A percentile compares a stretch with the other conserved stretches of the same genome.
These are phyloP conservation scores for Zygoascus flipseniorum DNA, from an alignment of 805 yeast genomes.

Conservation along the genomic window DNA sequence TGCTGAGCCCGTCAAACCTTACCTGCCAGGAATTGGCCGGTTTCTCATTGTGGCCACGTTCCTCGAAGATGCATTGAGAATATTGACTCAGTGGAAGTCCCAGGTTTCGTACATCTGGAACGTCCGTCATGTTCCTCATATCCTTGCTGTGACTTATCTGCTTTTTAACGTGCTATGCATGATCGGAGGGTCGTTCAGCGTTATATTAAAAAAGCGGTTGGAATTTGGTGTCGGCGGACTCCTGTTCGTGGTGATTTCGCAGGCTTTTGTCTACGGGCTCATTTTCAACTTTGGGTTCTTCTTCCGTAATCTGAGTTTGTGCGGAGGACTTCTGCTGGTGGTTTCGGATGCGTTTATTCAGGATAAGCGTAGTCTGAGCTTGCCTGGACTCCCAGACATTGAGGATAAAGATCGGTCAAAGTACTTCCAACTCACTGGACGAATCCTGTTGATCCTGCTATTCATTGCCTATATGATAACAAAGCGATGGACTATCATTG, in stretches of 20 bases:
- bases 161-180: slow-evolving; percentile 55
- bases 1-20: slow-evolving; percentile 30
- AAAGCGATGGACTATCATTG: slow-evolving; percentile 54
- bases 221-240: slow-evolving; percentile 64
- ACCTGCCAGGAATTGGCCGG: slow-evolving; percentile 80
- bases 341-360: slow-evolving; percentile 79
- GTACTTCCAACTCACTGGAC: slow-evolving; percentile 78
- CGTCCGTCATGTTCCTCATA: slow-evolving; percentile 69
- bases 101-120: slow-evolving; percentile 79
- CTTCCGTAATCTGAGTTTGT: slow-evolving; percentile 77
- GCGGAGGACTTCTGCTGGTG: slow-evolving; percentile 86
- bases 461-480: slow-evolving; percentile 79
- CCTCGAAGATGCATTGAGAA: slow-evolving; percentile 79
- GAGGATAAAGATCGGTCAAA: slow-evolving; percentile 64
- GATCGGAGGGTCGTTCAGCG: slow-evolving; percentile 62
- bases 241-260: slow-evolving; percentile 62
- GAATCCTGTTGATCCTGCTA: slow-evolving; percentile 74
- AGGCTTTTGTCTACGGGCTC: slow-evolving; percentile 83
- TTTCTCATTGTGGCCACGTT: slow-evolving; percentile 89
- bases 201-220: slow-evolving; percentile 60
- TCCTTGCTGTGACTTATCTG: slow-evolving; percentile 69
- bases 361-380: slow-evolving; percentile 52
- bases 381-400: slow-evolving; percentile 73
- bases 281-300: slow-evolving; percentile 74
- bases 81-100: slow-evolving; percentile 80